These are phyloP conservation scores for Lasiosphaeris hirsuta DNA, from an alignment of 495 filamentous ascomycete genomes.

Conservation along the genomic window DNA sequence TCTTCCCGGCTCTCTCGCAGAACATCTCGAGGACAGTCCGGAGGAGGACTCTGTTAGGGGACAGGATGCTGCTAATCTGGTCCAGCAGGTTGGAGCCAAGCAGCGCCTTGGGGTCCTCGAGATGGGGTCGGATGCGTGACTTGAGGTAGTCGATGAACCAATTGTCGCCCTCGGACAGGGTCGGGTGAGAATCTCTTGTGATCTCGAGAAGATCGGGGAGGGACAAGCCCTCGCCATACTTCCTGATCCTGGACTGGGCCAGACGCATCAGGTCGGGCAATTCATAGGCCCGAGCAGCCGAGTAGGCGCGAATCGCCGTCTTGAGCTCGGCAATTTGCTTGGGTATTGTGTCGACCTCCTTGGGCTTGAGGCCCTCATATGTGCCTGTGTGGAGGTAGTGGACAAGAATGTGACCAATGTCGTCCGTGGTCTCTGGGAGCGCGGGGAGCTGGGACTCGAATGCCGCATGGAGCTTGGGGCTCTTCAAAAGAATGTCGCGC, in stretches of 20 bases:
- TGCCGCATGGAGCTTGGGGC: constrained; percentile 31
- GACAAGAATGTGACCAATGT: constrained; percentile 34
- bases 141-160: constrained; percentile 35
- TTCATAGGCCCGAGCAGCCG: constrained; percentile 28
- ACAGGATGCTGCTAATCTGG: constrained; percentile 33
- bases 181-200: constrained; percentile 29
- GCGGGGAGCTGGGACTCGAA: constrained; percentile 29
- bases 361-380: constrained; percentile 32
- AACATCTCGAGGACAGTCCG: constrained; percentile 34
- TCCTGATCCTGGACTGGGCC: constrained; percentile 28
- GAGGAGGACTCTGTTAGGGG: constrained; percentile 31
- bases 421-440: constrained; percentile 27
- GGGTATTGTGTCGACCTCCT: constrained; percentile 17
- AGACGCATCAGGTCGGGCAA: constrained; percentile 34
- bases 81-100: constrained; percentile 28
- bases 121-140: constrained; percentile 29
- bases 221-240: constrained; percentile 25
- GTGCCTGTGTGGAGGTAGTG: constrained; percentile 35
- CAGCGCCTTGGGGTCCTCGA: constrained; percentile 27
- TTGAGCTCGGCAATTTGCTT: constrained; percentile 30
- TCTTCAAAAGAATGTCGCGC: constrained; percentile 29
- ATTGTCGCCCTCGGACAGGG: constrained; percentile 26
- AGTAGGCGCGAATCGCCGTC: constrained; percentile 32
- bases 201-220: constrained; percentile 31
- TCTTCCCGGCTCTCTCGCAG: constrained; percentile 24